These are phyloP conservation scores for Backusella morwellensis DNA, from an alignment of 192 early-diverging fungal species.

Conservation along the genomic window DNA sequence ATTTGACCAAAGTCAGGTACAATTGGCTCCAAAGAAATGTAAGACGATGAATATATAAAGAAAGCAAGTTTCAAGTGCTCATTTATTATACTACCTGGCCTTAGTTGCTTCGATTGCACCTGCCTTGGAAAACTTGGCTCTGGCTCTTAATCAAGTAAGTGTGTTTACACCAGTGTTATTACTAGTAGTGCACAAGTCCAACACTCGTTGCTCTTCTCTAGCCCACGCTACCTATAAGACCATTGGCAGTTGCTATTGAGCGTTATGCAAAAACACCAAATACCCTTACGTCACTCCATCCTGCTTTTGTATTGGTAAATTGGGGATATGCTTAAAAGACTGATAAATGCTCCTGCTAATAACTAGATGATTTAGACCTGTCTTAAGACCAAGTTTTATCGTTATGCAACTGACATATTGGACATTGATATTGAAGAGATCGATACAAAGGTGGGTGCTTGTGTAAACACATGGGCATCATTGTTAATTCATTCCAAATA, in stretches of 20 bases:
- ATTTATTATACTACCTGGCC: neutral
- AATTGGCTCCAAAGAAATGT: constrained; percentile 39
- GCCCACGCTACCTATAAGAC: constrained; percentile 41
- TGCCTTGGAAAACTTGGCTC: constrained; percentile 38
- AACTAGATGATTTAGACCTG: constrained; percentile 34
- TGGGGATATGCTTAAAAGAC: neutral
- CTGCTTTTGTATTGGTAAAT: constrained; percentile 35
- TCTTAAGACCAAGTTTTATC: constrained; percentile 47
- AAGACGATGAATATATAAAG: neutral
- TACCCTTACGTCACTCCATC: constrained; percentile 45
- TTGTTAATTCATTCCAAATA: neutral
- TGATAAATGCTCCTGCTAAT: neutral
- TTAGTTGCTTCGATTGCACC: constrained; percentile 42
- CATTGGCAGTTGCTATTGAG: constrained; percentile 36
- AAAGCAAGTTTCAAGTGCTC: neutral
- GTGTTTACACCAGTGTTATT: neutral
- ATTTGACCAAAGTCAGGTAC: constrained; percentile 37
- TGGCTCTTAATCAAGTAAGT: constrained; percentile 32
- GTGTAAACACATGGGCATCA: neutral
- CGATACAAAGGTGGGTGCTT: constrained; percentile 36
- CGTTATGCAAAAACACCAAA: constrained; percentile 34
- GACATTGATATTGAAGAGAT: constrained; percentile 51
- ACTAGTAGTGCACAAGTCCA: neutral
- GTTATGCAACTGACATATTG: constrained; percentile 45
- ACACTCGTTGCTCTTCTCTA: neutral